A percentile compares a stretch with the other conserved stretches of the same genome.
These are phyloP conservation scores for Artemisia tridentata DNA, from an alignment of 129 eudicot genomes.

Conservation along the genomic window DNA sequence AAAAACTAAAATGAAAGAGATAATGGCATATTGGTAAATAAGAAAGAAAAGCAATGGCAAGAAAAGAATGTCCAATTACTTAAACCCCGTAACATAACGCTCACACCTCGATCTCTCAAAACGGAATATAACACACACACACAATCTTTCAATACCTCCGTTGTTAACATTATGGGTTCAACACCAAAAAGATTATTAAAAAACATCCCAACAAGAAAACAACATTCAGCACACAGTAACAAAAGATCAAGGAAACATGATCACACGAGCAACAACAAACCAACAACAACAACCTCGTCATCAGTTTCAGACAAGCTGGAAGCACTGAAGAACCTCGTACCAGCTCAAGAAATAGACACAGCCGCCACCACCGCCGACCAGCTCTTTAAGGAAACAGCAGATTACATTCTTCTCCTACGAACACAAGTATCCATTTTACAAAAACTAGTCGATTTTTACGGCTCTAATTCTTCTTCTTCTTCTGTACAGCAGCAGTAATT, in stretches of 20 bases:
- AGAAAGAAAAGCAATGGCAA: slow-evolving; percentile 22
- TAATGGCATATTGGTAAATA: slow-evolving; percentile 50
- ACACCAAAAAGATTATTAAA: slow-evolving; percentile 36
- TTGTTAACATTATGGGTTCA: no score
- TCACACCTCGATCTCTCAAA: neutral
- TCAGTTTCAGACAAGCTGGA: slow-evolving; percentile 67
- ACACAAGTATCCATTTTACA: slow-evolving; percentile 64
- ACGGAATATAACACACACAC: neutral
- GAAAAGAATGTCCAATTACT: slow-evolving; percentile 32
- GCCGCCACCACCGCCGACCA: slow-evolving; percentile 40
- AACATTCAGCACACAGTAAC: slow-evolving; percentile 17
- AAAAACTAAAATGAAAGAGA: neutral
- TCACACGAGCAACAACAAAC: neutral
- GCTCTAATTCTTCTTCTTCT: slow-evolving; percentile 16
- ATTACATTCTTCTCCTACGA: slow-evolving; percentile 59
- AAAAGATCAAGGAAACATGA: slow-evolving; percentile 28
- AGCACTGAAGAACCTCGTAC: slow-evolving; percentile 70
- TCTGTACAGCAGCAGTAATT: slow-evolving; percentile 33
- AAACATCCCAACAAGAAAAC: slow-evolving; percentile 32
- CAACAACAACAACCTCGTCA: slow-evolving; percentile 17
- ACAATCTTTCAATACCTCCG: neutral
- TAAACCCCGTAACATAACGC: slow-evolving; percentile 39
- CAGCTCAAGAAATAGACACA: slow-evolving; percentile 35
- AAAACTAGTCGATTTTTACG: slow-evolving; percentile 52
- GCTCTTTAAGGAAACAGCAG: slow-evolving; percentile 71